These are phyloP conservation scores for Penicillium manginii DNA, from an alignment of 495 filamentous ascomycete genomes.

Conservation along the genomic window DNA sequence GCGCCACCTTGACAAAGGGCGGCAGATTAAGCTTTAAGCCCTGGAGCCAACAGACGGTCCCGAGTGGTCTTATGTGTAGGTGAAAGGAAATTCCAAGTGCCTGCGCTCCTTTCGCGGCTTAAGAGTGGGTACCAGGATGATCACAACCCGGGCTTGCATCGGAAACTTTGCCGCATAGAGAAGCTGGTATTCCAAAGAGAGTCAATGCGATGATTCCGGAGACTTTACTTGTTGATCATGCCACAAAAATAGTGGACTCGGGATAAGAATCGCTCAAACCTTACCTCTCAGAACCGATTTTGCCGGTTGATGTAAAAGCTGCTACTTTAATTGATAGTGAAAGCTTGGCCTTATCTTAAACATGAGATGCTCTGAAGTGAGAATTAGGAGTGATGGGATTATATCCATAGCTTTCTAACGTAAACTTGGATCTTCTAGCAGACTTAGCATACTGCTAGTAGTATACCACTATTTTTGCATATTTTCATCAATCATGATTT, in stretches of 20 bases:
- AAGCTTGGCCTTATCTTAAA: too few species aligned
- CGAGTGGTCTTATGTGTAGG: slow-evolving; percentile 9
- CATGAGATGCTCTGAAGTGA: too few species aligned
- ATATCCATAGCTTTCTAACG: too few species aligned
- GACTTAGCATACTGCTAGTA: too few species aligned
- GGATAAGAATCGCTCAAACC: not conserved
- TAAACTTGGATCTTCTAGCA: too few species aligned
- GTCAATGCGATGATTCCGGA: not conserved
- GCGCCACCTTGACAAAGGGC: not conserved
- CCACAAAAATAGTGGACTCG: not conserved
- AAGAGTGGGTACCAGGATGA: not conserved
- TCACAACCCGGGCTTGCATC: too few species aligned
- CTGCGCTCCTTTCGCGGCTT: not conserved
- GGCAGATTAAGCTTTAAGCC: not conserved
- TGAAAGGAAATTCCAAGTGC: not conserved
- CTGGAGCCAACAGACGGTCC: not conserved
- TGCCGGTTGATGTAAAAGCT: too few species aligned
- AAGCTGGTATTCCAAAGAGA: not conserved
- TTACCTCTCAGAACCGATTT: not conserved
- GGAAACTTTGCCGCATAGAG: not conserved
- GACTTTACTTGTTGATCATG: not conserved
- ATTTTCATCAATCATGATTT: too few species aligned
- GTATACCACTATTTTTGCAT: too few species aligned
- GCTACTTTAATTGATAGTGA: too few species aligned
- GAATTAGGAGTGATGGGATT: too few species aligned